phyloP scores from a whole-genome alignment of 2,329 filamentous ascomycete species.

The Pseudovirgaria hyperparasitica region DNA sequence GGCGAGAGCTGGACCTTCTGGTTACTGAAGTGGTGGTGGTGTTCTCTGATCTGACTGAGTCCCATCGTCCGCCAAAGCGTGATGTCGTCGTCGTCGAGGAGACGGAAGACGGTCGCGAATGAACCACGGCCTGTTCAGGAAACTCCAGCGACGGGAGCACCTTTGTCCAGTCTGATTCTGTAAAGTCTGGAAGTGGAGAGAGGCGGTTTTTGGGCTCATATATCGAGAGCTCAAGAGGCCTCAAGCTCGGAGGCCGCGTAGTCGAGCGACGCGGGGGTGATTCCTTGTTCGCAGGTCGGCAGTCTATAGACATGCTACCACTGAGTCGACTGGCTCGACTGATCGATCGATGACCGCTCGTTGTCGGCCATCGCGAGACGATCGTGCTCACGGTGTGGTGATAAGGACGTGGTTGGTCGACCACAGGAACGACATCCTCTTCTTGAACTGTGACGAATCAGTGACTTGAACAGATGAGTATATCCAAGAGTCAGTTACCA shows the following conservation, averaged over 20 bases:
- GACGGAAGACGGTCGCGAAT: constrained; percentile 14
- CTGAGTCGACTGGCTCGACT: constrained; percentile 1
- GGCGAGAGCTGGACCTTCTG: too few relatives aligned
- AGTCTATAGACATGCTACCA: background rate
- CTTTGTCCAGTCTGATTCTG: constrained; percentile 15
- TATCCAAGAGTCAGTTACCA: constrained; percentile 10
- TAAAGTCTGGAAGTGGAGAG: constrained; percentile 27
- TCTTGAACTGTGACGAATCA: too few relatives aligned
- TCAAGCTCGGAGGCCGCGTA: constrained; percentile 21
- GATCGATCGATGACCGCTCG: constrained; percentile 18
- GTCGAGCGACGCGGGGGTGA: constrained; percentile 17
- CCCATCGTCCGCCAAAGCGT: background rate
- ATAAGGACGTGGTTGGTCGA: too few relatives aligned
- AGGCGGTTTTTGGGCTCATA: constrained; percentile 22
- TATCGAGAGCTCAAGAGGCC: constrained; percentile 26
- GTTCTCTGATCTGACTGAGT: constrained; percentile 1
- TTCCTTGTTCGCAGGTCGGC: background rate
- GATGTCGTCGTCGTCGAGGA: constrained; percentile 1
- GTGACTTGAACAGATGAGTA: constrained; percentile 3
- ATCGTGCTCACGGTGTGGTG: constrained; percentile 20
- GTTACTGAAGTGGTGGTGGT: too few relatives aligned
- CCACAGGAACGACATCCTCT: too few relatives aligned
- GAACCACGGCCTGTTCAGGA: constrained; percentile 19
- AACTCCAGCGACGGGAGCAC: constrained; percentile 15
- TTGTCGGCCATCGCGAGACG: constrained; percentile 23